Conservation (phyloP, 495 filamentous ascomycete genomes). For the Talaromyces stipitatus region DNA sequence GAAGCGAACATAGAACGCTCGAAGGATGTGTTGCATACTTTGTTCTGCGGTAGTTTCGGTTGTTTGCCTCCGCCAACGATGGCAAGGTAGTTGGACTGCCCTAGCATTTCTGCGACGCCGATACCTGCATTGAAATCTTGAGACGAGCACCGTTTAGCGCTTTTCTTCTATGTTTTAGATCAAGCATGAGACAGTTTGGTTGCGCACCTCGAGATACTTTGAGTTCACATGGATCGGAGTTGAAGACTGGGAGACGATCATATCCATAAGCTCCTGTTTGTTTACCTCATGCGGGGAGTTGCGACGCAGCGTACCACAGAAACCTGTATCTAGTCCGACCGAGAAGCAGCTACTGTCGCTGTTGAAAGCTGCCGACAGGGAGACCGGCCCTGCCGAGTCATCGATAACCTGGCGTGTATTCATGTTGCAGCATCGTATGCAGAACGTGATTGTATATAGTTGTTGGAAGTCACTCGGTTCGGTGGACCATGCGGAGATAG, state of each 20-base stretch:
- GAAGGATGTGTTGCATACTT: slow-evolving; percentile 40
- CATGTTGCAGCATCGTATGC: slow-evolving; percentile 47
- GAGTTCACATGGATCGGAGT: slow-evolving; percentile 66
- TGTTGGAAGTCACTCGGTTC: not conserved
- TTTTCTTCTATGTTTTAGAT: not conserved
- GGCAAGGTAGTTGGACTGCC: slow-evolving; percentile 78
- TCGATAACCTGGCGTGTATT: slow-evolving; percentile 86
- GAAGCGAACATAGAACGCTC: not conserved
- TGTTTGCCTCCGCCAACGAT: slow-evolving; percentile 83
- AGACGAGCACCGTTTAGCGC: not conserved
- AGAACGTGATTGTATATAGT: not conserved
- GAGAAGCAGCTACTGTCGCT: slow-evolving; percentile 81
- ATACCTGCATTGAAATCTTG: slow-evolving; percentile 82
- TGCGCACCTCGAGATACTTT: slow-evolving; percentile 56
- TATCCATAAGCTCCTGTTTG: slow-evolving; percentile 3
- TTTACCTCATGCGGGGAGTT: slow-evolving; percentile 4
- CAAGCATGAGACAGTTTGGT: not conserved
- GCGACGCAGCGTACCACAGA: slow-evolving; percentile 57
- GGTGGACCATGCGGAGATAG: not conserved
- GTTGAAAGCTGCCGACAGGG: slow-evolving; percentile 82
- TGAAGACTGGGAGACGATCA: slow-evolving; percentile 53
- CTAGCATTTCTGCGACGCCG: slow-evolving; percentile 78
- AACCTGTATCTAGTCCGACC: slow-evolving; percentile 79
- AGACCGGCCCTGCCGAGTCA: slow-evolving; percentile 61
- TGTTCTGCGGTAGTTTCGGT: slow-evolving; percentile 83